phyloP scores from a whole-genome alignment of 345 rosid species.

The Fremontodendron californicum region DNA sequence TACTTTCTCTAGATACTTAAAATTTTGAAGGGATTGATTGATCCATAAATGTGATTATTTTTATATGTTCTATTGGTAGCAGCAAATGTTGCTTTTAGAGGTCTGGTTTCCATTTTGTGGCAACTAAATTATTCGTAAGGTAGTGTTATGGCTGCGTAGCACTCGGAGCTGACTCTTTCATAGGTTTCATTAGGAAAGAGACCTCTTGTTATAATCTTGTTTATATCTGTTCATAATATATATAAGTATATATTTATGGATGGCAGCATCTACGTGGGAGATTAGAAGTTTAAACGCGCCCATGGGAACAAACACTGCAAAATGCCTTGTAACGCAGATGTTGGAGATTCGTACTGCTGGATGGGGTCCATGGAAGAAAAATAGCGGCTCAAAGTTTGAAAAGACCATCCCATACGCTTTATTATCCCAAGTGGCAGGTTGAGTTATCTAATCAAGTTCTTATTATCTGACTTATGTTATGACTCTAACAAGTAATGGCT shows the following conservation, averaged over 20 bases:
- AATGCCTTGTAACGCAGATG: constrained; percentile 78
- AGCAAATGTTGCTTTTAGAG: neutral
- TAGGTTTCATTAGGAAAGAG: neutral
- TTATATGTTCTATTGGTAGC: neutral
- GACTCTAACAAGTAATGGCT: neutral
- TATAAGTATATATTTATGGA: constrained; percentile 16
- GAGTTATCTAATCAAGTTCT: constrained; percentile 11
- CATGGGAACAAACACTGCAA: constrained; percentile 51
- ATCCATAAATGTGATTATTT: constrained; percentile 5
- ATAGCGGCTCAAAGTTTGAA: constrained; percentile 72
- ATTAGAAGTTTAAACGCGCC: constrained; percentile 57
- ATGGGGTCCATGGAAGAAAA: constrained; percentile 80
- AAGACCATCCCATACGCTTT: constrained; percentile 73
- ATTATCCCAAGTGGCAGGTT: constrained; percentile 87
- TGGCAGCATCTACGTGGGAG: constrained; percentile 95
- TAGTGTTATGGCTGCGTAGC: neutral
- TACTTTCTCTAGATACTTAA: neutral
- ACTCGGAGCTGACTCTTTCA: neutral
- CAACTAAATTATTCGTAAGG: neutral
- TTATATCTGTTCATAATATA: neutral
- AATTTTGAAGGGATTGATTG: neutral
- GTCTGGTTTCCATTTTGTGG: neutral
- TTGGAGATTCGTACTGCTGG: constrained; percentile 70
- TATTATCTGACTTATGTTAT: neutral
- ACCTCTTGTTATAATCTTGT: neutral